phyloP scores from a whole-genome alignment of 176 grass and related monocot genomes.

The Bolboschoenus planiculmis region DNA sequence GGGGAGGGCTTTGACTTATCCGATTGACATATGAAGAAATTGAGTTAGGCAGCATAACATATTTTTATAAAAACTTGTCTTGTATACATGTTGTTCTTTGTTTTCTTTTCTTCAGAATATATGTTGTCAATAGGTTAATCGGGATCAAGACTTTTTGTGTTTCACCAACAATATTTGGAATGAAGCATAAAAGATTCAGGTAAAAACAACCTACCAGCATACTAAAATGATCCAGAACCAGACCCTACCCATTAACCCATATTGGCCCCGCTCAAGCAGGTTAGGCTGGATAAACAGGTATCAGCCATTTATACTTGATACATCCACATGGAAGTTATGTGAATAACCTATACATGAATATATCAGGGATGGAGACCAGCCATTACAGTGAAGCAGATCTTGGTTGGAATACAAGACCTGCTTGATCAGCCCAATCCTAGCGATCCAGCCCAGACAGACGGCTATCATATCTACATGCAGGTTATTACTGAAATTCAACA shows the following conservation, averaged over 20 bases:
- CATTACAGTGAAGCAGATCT: conserved; percentile 76
- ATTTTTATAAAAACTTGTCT: not conserved
- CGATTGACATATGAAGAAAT: not conserved
- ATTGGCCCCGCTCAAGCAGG: not conserved
- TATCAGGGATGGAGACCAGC: conserved; percentile 79
- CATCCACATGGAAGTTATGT: not conserved
- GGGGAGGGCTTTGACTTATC: not conserved
- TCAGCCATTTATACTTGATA: not conserved
- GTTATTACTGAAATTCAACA: conserved; percentile 6
- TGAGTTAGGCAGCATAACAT: not conserved
- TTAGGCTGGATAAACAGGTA: not conserved
- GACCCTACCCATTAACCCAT: not conserved
- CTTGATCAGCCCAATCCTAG: conserved; percentile 66
- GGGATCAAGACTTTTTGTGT: not conserved
- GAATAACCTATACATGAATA: not conserved
- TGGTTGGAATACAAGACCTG: conserved; percentile 79
- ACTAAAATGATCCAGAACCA: not conserved
- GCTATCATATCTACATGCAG: conserved; percentile 54
- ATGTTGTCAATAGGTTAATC: not conserved
- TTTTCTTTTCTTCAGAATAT: not conserved
- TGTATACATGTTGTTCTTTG: not conserved
- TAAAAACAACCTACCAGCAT: not conserved
- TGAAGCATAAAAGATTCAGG: not conserved
- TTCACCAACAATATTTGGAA: not conserved
- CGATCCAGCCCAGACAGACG: conserved; percentile 46